Conservation (phyloP, 2,329 filamentous ascomycete genomes). For the Botryosphaeria agaves region DNA sequence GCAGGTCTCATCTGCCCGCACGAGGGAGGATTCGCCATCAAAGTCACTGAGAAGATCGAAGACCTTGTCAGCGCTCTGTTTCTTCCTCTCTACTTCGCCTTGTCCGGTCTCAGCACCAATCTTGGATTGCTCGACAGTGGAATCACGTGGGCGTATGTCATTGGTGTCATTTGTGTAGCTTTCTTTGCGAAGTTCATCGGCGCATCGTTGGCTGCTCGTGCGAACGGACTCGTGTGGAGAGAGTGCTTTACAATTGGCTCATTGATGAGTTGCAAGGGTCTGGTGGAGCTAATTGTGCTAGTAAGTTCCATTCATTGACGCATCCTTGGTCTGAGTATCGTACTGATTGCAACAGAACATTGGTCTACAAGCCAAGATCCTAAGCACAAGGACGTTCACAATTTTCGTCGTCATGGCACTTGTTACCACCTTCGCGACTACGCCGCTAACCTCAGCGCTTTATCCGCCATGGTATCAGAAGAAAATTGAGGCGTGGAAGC, state of each 20-base stretch:
- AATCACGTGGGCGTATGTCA: constrained; percentile 75
- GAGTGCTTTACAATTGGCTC: constrained; percentile 78
- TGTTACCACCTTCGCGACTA: constrained; percentile 69
- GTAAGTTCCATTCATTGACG: too few species aligned
- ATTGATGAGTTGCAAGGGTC: constrained; percentile 91
- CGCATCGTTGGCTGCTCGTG: constrained; percentile 58
- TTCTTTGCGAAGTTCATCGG: constrained; percentile 76
- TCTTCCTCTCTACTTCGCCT: constrained; percentile 79
- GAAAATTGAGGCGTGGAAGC: constrained; percentile 57
- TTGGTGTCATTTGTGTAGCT: constrained; percentile 66
- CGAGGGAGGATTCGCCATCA: constrained; percentile 78
- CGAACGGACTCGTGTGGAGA: constrained; percentile 70
- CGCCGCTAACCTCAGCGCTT: constrained; percentile 53
- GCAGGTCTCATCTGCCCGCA: constrained; percentile 81
- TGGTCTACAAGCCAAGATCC: constrained; percentile 64
- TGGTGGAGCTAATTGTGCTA: constrained; percentile 88
- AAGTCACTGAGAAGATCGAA: constrained; percentile 84
- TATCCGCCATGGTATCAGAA: constrained; percentile 66
- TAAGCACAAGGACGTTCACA: constrained; percentile 69
- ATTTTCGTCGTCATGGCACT: constrained; percentile 93
- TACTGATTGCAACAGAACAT: constrained; percentile 43
- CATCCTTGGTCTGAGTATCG: too few species aligned
- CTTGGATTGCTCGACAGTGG: constrained; percentile 68
- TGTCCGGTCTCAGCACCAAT: constrained; percentile 79
- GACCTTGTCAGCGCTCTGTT: constrained; percentile 75